Conservation (phyloP, 495 filamentous ascomycete genomes). For the Penicillium maclennaniae region DNA sequence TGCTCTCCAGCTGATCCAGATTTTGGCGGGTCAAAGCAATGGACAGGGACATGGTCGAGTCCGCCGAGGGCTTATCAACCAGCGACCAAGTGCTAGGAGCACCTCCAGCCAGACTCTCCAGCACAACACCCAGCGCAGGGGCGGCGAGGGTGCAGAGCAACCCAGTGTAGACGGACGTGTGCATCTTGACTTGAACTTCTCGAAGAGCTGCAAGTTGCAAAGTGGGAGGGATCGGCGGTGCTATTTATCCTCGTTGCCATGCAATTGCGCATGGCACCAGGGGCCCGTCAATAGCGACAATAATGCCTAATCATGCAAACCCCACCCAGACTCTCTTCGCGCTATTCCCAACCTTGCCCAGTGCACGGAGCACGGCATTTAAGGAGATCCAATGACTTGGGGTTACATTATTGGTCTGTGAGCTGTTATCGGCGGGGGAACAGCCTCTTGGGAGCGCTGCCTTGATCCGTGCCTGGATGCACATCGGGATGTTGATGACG, state of each 20-base stretch:
- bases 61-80: slow-evolving; percentile 4
- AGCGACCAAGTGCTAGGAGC: slow-evolving; percentile 13
- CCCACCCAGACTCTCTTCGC: background rate
- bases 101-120: slow-evolving; percentile 13
- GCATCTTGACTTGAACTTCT: slow-evolving; percentile 10
- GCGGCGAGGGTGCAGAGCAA: slow-evolving; percentile 19
- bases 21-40: slow-evolving; percentile 46
- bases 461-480: background rate
- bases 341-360: background rate
- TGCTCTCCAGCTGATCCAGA: slow-evolving; percentile 51
- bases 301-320: background rate
- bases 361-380: background rate
- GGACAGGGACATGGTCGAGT: slow-evolving; percentile 24
- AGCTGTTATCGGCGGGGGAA: background rate
- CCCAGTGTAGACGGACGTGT: slow-evolving; percentile 13
- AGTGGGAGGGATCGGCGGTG: slow-evolving; percentile 9
- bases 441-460: too few species aligned
- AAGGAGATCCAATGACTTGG: background rate
- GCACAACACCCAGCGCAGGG: slow-evolving; percentile 17
- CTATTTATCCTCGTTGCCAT: slow-evolving; percentile 9
- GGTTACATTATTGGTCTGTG: background rate
- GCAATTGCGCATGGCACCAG: background rate
- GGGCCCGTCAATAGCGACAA: too few species aligned
- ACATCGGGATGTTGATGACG: background rate
- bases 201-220: background rate